phyloP scores from a whole-genome alignment of 2,329 filamentous ascomycete genomes.

The Lasiodiplodia sp. region DNA sequence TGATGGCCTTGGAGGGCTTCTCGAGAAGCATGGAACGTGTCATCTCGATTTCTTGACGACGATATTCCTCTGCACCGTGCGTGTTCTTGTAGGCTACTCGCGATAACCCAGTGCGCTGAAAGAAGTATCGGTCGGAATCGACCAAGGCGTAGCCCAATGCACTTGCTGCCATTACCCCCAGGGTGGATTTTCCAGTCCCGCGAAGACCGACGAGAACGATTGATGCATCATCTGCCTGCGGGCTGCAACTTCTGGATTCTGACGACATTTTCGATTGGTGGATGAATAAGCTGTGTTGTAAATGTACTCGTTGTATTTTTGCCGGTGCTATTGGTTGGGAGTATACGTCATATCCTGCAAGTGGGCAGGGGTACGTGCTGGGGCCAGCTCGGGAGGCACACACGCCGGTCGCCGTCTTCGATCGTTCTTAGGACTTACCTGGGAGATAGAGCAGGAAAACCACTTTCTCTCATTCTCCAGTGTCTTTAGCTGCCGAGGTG shows the following conservation, averaged over 20 bases:
- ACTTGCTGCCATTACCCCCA: slow-evolving; percentile 70
- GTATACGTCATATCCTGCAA: no score
- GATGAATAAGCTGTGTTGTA: no score
- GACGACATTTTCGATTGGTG: no score
- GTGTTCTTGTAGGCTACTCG: neutral
- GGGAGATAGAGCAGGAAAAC: no score
- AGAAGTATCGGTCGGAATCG: neutral
- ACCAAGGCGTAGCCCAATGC: neutral
- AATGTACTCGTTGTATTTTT: no score
- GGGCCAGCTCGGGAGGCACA: no score
- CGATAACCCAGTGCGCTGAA: neutral
- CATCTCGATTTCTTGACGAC: neutral
- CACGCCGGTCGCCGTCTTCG: no score
- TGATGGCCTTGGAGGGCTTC: neutral
- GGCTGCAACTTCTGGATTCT: neutral
- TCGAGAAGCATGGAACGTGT: neutral
- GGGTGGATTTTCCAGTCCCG: slow-evolving; percentile 77
- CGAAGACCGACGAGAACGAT: slow-evolving; percentile 76
- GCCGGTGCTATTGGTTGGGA: no score
- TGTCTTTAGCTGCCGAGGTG: no score
- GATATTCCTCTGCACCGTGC: neutral
- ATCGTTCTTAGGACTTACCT: no score
- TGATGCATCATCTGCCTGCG: slow-evolving; percentile 63
- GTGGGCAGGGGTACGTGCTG: no score
- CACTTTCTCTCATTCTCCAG: no score